Evolutionary conservation across 495 filamentous ascomycete genomes (phyloP).

Genomic region (Hypoxylon perforatum): DNA sequence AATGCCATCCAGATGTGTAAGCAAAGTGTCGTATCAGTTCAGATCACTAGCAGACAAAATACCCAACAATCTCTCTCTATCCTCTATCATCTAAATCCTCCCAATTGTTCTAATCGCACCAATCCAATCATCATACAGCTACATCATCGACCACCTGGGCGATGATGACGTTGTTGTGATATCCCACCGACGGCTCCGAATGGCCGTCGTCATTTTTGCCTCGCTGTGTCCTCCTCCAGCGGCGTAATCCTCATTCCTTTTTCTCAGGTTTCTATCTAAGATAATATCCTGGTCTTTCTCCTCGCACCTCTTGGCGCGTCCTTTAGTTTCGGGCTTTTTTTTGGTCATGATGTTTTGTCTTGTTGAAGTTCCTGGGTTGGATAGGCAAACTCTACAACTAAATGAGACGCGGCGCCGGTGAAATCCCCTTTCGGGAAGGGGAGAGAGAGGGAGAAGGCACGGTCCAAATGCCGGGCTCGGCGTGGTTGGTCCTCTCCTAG

Average conservation of each 20-base stretch:
- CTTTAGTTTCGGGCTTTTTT: constrained; percentile 23
- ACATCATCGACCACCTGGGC: constrained; percentile 21
- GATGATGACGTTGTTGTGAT: neutral
- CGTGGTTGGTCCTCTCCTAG: constrained; percentile 29
- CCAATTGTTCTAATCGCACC: neutral
- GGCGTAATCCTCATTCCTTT: constrained; percentile 18
- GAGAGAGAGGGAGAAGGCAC: too few species aligned
- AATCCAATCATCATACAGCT: constrained; percentile 9
- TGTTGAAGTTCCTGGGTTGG: neutral
- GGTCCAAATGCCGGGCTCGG: constrained; percentile 41
- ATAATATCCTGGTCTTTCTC: constrained; percentile 27
- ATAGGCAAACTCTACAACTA: constrained; percentile 39
- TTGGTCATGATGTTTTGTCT: neutral
- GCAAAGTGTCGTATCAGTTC: constrained; percentile 15
- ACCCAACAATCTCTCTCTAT: constrained; percentile 2
- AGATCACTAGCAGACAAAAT: constrained; percentile 14
- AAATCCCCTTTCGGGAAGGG: constrained; percentile 1
- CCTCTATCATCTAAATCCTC: too few species aligned
- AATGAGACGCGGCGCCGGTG: constrained; percentile 38
- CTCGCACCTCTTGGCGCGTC: constrained; percentile 32
- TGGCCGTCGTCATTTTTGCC: constrained; percentile 4
- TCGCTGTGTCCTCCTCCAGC: constrained; percentile 9
- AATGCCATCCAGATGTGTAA: constrained; percentile 13
- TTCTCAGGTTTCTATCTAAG: constrained; percentile 35
- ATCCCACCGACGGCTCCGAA: constrained; percentile 22